A percentile compares a stretch with the other conserved stretches of the same genome.
Conservation (phyloP, 2,329 filamentous ascomycete species). For the Dendryphion nanum region DNA sequence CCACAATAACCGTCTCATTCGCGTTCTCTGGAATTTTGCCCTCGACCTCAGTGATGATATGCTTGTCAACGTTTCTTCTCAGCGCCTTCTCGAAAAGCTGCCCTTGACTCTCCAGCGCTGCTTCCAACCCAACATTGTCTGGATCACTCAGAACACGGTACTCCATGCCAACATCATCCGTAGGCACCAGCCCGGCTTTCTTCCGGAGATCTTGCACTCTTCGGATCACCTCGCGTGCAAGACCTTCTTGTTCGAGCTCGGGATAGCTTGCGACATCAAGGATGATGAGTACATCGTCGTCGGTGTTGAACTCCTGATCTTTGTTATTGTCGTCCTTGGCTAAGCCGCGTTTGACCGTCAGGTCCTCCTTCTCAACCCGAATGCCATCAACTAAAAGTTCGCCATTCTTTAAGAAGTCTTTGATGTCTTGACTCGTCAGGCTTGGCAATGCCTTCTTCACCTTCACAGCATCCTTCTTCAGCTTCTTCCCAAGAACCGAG, state of each 20-base stretch:
- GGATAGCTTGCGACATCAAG: constrained; percentile 81
- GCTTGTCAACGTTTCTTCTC: constrained; percentile 72
- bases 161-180: constrained; percentile 94
- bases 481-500: constrained; percentile 92
- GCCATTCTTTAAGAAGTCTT: constrained; percentile 70
- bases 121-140: constrained; percentile 69
- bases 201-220: constrained; percentile 90
- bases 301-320: constrained; percentile 81
- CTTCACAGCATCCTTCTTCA: constrained; percentile 89
- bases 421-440: constrained; percentile 77
- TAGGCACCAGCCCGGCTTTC: constrained; percentile 85
- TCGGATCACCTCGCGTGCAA: constrained; percentile 90
- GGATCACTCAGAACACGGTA: constrained; percentile 80
- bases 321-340: constrained; percentile 69
- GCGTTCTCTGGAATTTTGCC: constrained; percentile 55
- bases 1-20: constrained; percentile 62
- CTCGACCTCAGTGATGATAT: constrained; percentile 59
- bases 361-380: constrained; percentile 74
- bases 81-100: constrained; percentile 72
- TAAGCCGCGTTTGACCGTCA: constrained; percentile 77
- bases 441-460: constrained; percentile 87
- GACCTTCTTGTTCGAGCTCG: constrained; percentile 81
- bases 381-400: constrained; percentile 85
- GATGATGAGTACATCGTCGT: constrained; percentile 86
- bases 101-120: constrained; percentile 67